A percentile compares a stretch with the other conserved stretches of the same genome.
Evolutionary conservation across 441 rosid genomes (phyloP).

Genomic region (Geranium incanum): DNA sequence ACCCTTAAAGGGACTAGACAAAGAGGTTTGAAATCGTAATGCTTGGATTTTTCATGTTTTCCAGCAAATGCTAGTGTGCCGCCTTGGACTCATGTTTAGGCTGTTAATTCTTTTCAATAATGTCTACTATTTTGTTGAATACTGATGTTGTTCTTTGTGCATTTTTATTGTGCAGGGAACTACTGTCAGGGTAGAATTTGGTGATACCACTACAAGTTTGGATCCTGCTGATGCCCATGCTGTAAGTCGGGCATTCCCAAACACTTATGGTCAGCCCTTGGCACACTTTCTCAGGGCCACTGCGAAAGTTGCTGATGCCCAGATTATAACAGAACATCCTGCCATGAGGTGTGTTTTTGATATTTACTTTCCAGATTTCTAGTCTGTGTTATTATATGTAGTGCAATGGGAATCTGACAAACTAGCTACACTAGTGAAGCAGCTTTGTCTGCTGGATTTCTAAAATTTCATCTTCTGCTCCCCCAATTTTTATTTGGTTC

Average conservation of each 20-base stretch:
- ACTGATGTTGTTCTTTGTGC: neutral
- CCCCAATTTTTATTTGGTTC: neutral
- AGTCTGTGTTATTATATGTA: neutral
- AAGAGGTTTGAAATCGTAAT: neutral
- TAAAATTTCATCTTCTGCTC: neutral
- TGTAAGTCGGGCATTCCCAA: conserved; percentile 67
- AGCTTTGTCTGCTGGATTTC: neutral
- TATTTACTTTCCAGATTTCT: neutral
- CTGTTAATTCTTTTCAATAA: neutral
- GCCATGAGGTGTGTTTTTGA: conserved; percentile 42
- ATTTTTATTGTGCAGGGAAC: conserved; percentile 55
- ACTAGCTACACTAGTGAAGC: neutral
- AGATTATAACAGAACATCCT: conserved; percentile 80
- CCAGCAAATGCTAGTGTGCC: neutral
- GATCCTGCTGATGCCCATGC: conserved; percentile 67
- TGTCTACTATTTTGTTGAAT: neutral
- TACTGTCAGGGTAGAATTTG: conserved; percentile 88
- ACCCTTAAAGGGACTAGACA: neutral
- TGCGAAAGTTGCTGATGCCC: conserved; percentile 83
- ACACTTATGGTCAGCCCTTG: conserved; percentile 81
- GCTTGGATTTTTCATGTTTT: neutral
- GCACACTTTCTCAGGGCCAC: conserved; percentile 87
- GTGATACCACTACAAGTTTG: conserved; percentile 63
- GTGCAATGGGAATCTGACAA: neutral
- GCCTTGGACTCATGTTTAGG: neutral